Base-by-base conservation (phyloP, 805 yeast species). In the Spathaspora gorwiae region DNA sequence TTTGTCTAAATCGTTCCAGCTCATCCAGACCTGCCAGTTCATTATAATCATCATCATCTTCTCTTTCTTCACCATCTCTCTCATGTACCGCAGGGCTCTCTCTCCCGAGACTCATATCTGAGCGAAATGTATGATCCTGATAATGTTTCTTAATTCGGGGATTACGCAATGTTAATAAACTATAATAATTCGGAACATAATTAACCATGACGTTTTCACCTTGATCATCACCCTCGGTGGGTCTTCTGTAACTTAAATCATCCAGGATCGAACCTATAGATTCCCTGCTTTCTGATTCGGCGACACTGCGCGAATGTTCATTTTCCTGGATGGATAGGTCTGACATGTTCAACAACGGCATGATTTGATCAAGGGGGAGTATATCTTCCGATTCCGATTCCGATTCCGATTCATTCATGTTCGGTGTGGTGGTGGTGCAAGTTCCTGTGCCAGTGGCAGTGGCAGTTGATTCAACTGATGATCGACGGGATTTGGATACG, bases 301-400 rank as follows among this genome's bases (percentile, higher is more conserved):
- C 15, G 45, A 31, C 5, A 34, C 37, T 24, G 7, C 26, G 31
- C 32, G 39, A 12, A 36, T 41, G 7, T 42, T 43, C 8, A 42
- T 24, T 7, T 60, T 44, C 2, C 68, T 60, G 8, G 62, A 46
- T 10, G 55, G 53, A 1, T 13, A 32, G 35, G 5, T 6, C 14
- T 11, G 71, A 65, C 38, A 54, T 47, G 9, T 49, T 52, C 26
- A 66, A 53, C 14, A 66, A 52, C 14, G 71, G 72, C 19, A 66
- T 51, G 4, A 59, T 59, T 46, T 62, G 69, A 7, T 65, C 70
- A 26, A 60, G 41, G 6, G 61, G 59, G 8, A 46, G 26, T 29
- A 9, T 11, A 30, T 46, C 49, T 12, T 42, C 42, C 6, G 29
- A 26, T 19, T 19, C 5, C 24, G 24, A 19, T 19, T 19, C 24